Conservation (phyloP, 2,329 filamentous ascomycete species). For the Lomentospora prolificans region DNA sequence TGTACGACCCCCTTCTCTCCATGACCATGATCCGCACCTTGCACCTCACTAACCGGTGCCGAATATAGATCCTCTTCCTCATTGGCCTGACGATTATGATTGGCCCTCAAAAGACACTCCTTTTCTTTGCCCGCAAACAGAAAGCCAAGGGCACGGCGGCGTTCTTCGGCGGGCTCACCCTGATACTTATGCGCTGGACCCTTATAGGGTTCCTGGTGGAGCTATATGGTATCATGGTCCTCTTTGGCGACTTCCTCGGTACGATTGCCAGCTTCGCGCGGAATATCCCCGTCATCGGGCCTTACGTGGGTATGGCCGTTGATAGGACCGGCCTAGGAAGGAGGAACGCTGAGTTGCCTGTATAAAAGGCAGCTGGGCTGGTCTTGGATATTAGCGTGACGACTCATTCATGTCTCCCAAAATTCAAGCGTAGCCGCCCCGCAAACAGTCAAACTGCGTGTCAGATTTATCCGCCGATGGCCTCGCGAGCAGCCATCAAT, state of each 20-base stretch:
- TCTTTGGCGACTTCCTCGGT: conserved; percentile 94
- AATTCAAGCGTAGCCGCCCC: too few relatives aligned
- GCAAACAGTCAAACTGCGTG: too few relatives aligned
- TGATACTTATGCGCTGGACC: conserved; percentile 87
- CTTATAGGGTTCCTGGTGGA: conserved; percentile 85
- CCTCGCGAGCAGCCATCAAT: too few relatives aligned
- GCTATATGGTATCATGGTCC: conserved; percentile 80
- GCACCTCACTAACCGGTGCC: conserved; percentile 12
- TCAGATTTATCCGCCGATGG: too few relatives aligned
- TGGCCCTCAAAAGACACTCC: conserved; percentile 77
- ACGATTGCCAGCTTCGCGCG: conserved; percentile 84
- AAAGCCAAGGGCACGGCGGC: conserved; percentile 87
- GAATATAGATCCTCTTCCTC: conserved; percentile 79
- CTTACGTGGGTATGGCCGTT: conserved; percentile 67
- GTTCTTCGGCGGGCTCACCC: conserved; percentile 70
- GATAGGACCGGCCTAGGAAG: conserved; percentile 61
- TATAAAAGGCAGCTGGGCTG: conserved; percentile 34
- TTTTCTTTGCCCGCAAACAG: conserved; percentile 90
- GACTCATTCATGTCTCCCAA: too few relatives aligned
- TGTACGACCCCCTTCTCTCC: conserved; percentile 36
- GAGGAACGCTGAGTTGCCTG: conserved; percentile 68
- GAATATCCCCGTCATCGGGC: conserved; percentile 75
- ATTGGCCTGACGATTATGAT: conserved; percentile 95
- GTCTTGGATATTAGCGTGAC: neutral
- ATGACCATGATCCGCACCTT: conserved; percentile 8